Evolutionary conservation across 1,139 yeast genomes (phyloP).

Genomic region (Taiozyma sp.): DNA sequence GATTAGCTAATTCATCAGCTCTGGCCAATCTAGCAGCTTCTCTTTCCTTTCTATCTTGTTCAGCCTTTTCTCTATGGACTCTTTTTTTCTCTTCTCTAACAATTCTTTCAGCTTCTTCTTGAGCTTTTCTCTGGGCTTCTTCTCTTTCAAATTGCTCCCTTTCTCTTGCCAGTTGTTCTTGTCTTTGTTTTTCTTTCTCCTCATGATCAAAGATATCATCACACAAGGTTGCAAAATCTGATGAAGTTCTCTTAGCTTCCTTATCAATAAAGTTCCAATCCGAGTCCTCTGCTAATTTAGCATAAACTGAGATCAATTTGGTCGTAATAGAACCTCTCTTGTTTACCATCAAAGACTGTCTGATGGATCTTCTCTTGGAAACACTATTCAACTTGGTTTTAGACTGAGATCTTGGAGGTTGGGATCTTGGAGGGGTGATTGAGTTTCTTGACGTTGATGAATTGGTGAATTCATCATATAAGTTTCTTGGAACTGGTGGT

Average conservation of each 20-base stretch:
- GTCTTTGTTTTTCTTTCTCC: slow-evolving; percentile 52
- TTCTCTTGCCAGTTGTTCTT: slow-evolving; percentile 43
- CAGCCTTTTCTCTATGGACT: slow-evolving; percentile 15
- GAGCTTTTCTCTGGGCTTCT: slow-evolving; percentile 33
- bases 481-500: slow-evolving; percentile 32
- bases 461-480: slow-evolving; percentile 29
- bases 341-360: slow-evolving; percentile 32
- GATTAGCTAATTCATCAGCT: slow-evolving; percentile 9
- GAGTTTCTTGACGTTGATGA: slow-evolving; percentile 10
- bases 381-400: slow-evolving; percentile 7
- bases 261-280: slow-evolving; percentile 71
- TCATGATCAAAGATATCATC: slow-evolving; percentile 70
- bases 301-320: slow-evolving; percentile 64
- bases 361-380: slow-evolving; percentile 26
- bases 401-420: slow-evolving; percentile 20
- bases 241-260: slow-evolving; percentile 71
- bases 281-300: slow-evolving; percentile 56
- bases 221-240: slow-evolving; percentile 73
- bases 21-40: slow-evolving; percentile 16
- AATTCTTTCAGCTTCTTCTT: slow-evolving; percentile 29
- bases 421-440: neutral
- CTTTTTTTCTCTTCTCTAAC: slow-evolving; percentile 34
- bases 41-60: slow-evolving; percentile 16
- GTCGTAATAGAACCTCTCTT: slow-evolving; percentile 71
- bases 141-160: slow-evolving; percentile 29